These are phyloP conservation scores for Triticum urartu DNA, from an alignment of 176 grass and related monocot species.

Conservation along the genomic window DNA sequence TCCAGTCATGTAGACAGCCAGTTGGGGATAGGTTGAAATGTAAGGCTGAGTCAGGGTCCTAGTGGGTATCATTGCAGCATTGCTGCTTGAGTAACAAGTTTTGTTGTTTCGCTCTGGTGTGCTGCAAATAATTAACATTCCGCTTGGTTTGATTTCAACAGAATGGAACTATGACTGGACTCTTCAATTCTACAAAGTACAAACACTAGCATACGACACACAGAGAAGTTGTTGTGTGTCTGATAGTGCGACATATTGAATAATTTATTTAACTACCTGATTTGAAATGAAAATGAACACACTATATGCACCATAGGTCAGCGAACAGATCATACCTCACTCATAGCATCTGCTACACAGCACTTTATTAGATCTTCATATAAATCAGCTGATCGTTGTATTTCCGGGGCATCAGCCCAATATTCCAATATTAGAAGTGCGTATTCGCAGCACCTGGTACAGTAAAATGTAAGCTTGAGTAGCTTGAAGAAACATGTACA, in stretches of 20 bases:
- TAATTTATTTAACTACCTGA: background rate
- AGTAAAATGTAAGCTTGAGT: slow-evolving; percentile 26
- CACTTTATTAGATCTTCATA: slow-evolving; percentile 97
- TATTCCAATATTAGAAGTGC: slow-evolving; percentile 86
- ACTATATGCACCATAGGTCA: slow-evolving; percentile 1
- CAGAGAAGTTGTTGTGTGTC: background rate
- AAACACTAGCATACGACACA: background rate
- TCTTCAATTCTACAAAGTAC: background rate
- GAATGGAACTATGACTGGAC: slow-evolving; percentile 4
- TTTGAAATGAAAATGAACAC: slow-evolving; percentile 4
- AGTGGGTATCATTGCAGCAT: background rate
- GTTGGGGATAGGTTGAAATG: background rate
- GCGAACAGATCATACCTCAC: slow-evolving; percentile 65
- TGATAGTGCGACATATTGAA: background rate
- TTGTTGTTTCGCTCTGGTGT: background rate
- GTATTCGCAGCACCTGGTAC: slow-evolving; percentile 88
- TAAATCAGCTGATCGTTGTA: slow-evolving; percentile 85
- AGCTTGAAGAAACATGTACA: slow-evolving; percentile 15
- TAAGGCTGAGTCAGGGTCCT: background rate
- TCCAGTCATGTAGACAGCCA: background rate
- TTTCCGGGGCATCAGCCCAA: slow-evolving; percentile 97
- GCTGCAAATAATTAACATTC: background rate
- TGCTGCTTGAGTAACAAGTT: background rate
- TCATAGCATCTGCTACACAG: slow-evolving; percentile 97
- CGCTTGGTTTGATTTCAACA: background rate